Evolutionary conservation across 495 filamentous ascomycete species (phyloP).

Genomic region (Lichina pygmaea): DNA sequence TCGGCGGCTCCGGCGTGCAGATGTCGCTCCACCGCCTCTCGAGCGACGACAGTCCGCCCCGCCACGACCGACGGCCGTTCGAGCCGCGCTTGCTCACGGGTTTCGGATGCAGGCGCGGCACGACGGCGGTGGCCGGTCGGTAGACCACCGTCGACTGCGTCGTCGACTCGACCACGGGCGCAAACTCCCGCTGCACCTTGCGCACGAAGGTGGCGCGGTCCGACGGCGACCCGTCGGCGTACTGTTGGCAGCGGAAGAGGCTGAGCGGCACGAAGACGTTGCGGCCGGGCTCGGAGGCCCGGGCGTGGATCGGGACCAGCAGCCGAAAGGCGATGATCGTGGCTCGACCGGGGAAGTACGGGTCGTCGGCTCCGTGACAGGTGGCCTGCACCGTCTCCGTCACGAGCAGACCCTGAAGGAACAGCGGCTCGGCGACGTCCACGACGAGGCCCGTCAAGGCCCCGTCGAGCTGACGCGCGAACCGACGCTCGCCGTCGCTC

Average conservation of each 20-base stretch:
- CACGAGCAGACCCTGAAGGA: not conserved
- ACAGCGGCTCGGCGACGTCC: slow-evolving; percentile 14
- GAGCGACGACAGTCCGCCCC: not conserved
- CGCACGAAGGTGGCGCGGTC: slow-evolving; percentile 24
- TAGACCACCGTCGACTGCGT: slow-evolving; percentile 11
- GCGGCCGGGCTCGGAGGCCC: slow-evolving; percentile 11
- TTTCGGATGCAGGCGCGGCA: slow-evolving; percentile 6
- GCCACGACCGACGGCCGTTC: not conserved
- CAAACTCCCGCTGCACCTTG: slow-evolving; percentile 21
- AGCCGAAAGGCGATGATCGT: slow-evolving; percentile 26
- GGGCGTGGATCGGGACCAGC: slow-evolving; percentile 22
- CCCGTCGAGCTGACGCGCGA: slow-evolving; percentile 15
- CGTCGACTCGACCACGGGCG: slow-evolving; percentile 10
- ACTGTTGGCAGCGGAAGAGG: slow-evolving; percentile 29
- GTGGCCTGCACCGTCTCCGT: not conserved
- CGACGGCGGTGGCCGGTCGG: slow-evolving; percentile 5
- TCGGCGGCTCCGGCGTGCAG: slow-evolving; percentile 23
- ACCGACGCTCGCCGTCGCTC: slow-evolving; percentile 13
- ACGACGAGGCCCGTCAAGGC: slow-evolving; percentile 16
- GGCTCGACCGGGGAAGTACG: slow-evolving; percentile 5
- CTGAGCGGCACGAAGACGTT: slow-evolving; percentile 22
- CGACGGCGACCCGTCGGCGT: slow-evolving; percentile 20
- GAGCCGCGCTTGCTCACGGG: not conserved
- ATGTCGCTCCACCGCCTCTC: slow-evolving; percentile 14
- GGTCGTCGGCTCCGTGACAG: not conserved